Evolutionary conservation across 441 rosid genomes (phyloP).

Genomic region (Croton laevigatus): DNA sequence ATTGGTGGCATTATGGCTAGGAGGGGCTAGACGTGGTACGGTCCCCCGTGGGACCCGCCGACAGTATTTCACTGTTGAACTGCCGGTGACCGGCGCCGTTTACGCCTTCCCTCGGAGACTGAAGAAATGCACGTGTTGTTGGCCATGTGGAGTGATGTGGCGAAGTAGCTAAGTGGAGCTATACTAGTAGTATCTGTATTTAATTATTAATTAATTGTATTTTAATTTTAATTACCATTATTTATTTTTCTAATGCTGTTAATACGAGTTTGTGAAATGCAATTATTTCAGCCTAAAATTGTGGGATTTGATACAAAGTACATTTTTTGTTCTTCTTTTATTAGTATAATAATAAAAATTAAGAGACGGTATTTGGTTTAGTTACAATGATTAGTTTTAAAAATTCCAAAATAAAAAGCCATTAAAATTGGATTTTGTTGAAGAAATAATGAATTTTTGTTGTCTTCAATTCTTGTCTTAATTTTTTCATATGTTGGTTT

Average conservation of each 20-base stretch:
- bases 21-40: neutral
- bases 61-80: constrained; percentile 8
- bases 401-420: constrained; percentile 6
- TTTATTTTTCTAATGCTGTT: no score
- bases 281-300: constrained; percentile 11
- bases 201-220: no score
- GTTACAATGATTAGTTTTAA: constrained; percentile 23
- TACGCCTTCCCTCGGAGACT: constrained; percentile 26
- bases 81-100: constrained; percentile 43
- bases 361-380: constrained; percentile 8
- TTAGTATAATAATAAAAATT: neutral
- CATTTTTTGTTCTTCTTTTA: constrained; percentile 13
- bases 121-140: constrained; percentile 29
- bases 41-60: constrained; percentile 23
- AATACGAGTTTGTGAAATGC: constrained; percentile 2
- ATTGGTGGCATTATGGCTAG: no score
- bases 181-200: no score
- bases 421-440: constrained; percentile 9
- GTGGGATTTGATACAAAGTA: constrained; percentile 24
- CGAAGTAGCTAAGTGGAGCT: neutral
- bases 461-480: no score
- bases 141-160: constrained; percentile 40
- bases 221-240: no score
- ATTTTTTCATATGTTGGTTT: neutral
- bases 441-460: neutral